Evolutionary conservation across 768 basidiomycete genomes (phyloP).

Genomic region (Cystobasidium ongulense): DNA sequence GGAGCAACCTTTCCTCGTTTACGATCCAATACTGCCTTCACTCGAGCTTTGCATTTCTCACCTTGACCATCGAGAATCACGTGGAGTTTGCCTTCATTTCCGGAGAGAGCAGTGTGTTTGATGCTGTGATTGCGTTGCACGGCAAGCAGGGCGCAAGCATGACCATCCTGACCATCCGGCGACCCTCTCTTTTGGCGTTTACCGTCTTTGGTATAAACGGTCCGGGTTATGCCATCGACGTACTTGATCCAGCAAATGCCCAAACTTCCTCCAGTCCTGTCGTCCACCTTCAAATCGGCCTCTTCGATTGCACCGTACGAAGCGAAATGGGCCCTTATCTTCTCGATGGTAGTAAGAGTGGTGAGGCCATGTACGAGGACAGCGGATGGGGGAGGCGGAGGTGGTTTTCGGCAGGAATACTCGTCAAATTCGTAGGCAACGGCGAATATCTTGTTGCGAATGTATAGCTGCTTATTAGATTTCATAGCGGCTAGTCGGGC

Average conservation of each 20-base stretch:
- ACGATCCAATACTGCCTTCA: not conserved
- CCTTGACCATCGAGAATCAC: slow-evolving; percentile 19
- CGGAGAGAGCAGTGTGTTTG: not conserved
- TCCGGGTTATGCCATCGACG: slow-evolving; percentile 35
- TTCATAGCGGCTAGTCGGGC: slow-evolving; percentile 43
- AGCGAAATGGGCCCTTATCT: slow-evolving; percentile 61
- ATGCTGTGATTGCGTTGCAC: not conserved
- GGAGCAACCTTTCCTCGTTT: not conserved
- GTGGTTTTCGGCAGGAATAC: slow-evolving; percentile 63
- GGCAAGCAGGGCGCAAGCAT: not conserved
- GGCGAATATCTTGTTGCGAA: slow-evolving; percentile 47
- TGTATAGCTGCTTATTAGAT: not conserved
- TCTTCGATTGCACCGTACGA: slow-evolving; percentile 57
- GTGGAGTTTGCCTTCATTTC: not conserved
- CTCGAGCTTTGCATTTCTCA: not conserved
- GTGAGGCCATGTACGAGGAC: slow-evolving; percentile 67
- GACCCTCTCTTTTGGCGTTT: slow-evolving; percentile 15
- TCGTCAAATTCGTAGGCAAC: slow-evolving; percentile 66
- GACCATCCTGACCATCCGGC: slow-evolving; percentile 32
- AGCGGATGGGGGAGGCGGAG: slow-evolving; percentile 53
- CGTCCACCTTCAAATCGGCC: slow-evolving; percentile 71
- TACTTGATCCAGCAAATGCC: slow-evolving; percentile 72
- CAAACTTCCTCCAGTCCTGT: slow-evolving; percentile 67
- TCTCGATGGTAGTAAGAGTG: slow-evolving; percentile 59
- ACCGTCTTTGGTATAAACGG: not conserved